phyloP scores from a whole-genome alignment of 2,329 filamentous ascomycete genomes.

The Nemania sp. region DNA sequence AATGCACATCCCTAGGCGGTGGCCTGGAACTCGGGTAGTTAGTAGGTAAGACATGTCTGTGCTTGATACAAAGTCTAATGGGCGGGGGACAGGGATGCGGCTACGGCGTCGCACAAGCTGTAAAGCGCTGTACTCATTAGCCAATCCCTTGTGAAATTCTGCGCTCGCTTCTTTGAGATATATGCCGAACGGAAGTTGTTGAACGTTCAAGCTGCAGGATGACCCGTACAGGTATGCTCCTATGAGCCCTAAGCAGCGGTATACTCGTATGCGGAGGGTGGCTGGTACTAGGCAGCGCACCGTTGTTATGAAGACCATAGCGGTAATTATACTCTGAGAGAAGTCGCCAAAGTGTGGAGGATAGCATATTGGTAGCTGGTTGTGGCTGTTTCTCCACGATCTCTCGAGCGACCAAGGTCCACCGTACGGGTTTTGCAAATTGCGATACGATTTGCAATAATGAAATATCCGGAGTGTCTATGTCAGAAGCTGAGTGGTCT shows the following conservation, averaged over 20 bases:
- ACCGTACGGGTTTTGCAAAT: slow-evolving; percentile 19
- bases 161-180: slow-evolving; percentile 20
- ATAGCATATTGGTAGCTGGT: neutral
- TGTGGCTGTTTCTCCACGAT: slow-evolving; percentile 6
- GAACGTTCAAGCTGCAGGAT: slow-evolving; percentile 21
- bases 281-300: slow-evolving; percentile 5
- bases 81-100: slow-evolving; percentile 6
- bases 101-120: slow-evolving; percentile 7
- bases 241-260: slow-evolving; percentile 11
- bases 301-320: slow-evolving; percentile 3
- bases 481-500: slow-evolving; percentile 7
- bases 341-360: slow-evolving; percentile 3
- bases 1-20: slow-evolving; percentile 8
- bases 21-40: slow-evolving; percentile 13
- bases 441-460: slow-evolving; percentile 12
- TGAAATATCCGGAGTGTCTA: slow-evolving; percentile 11
- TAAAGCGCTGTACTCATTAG: slow-evolving; percentile 20
- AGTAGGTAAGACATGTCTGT: slow-evolving; percentile 12
- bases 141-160: neutral
- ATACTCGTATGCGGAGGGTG: slow-evolving; percentile 7
- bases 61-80: slow-evolving; percentile 15
- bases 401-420: slow-evolving; percentile 11
- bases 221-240: slow-evolving; percentile 20
- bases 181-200: slow-evolving; percentile 28
- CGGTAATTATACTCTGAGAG: slow-evolving; percentile 9